phyloP scores from a whole-genome alignment of 768 basidiomycete genomes.

The Trametes sanguinea region DNA sequence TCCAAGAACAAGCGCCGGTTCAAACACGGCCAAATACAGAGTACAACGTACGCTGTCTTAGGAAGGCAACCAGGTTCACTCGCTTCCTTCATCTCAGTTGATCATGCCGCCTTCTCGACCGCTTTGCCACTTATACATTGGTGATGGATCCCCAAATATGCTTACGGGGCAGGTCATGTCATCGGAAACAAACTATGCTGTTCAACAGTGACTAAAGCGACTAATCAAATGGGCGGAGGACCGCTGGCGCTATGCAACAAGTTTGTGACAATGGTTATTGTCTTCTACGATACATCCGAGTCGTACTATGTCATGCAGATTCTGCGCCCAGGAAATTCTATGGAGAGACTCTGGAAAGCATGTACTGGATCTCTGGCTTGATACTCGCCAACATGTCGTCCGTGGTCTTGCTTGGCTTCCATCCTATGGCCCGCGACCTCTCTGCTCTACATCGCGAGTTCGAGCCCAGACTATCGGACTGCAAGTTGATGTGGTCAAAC shows the following conservation, averaged over 20 bases:
- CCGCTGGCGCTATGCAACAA: no score
- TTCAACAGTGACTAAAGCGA: no score
- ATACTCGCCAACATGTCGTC: slow-evolving; percentile 47
- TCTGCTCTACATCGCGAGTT: slow-evolving; percentile 21
- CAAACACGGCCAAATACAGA: slow-evolving; percentile 4
- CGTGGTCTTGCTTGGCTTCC: slow-evolving; percentile 46
- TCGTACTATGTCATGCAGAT: neutral
- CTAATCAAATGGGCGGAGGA: no score
- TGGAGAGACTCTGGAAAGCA: slow-evolving; percentile 3
- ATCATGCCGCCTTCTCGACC: no score
- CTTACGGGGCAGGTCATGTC: no score
- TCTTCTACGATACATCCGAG: neutral
- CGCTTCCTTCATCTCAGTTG: neutral
- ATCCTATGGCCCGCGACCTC: slow-evolving; percentile 41
- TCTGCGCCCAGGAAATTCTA: neutral
- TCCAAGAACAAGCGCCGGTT: neutral
- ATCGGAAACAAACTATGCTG: no score
- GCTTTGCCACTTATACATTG: no score
- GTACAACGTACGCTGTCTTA: neutral
- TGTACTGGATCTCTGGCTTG: slow-evolving; percentile 39
- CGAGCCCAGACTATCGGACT: slow-evolving; percentile 17
- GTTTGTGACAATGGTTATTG: no score
- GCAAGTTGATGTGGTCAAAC: no score
- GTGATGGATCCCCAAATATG: no score
- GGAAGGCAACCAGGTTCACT: neutral